Evolutionary conservation across 257 asterid genomes (phyloP), one percentile per base, ranked within the genome.

Genomic region (Nicotiana sylvestris): DNA sequence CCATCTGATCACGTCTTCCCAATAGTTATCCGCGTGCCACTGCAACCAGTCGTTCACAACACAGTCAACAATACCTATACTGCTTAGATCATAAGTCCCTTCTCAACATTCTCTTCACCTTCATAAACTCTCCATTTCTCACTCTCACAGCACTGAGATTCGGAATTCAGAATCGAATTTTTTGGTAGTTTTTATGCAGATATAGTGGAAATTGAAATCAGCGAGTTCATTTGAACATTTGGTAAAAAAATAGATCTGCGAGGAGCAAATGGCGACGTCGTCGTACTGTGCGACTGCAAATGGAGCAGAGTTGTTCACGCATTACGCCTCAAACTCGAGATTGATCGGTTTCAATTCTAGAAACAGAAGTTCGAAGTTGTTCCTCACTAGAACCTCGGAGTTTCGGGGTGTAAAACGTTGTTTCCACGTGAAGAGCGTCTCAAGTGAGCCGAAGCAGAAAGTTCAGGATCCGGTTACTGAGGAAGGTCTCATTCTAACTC

Each of bases 241-340:
- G 49, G 49, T 39, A 51, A 39, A 56, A 43, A 66, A 3, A 12
- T 56, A 56, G 79, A 72, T 46, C 61, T 72, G 35, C 18, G 1
- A 21, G 15, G 81, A 17, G 79, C 55, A 35, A 83, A 91, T 92
- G 98, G 92, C 95, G 90, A 81, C 91, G 79, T 85, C 89, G 3
- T 83, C 88, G 1, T 81, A 60, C 78, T 79, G 81, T 78, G 76
- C 83, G 70, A 43, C 85, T 80, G 87, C 88, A 35, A 86, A 83
- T 39, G 78, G 83, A 69, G 79, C 80, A 49, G 82, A 68, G 76
- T 81, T 87, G 49, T 77, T 85, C 81, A 56, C 88, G 53, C 86
- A 66, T 55, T 88, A 76, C 83, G 76, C 88, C 10, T 85, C 87
- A 16, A 86, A 84, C 55, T 81, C 90, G 12, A 85, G 90, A 78